phyloP scores from a whole-genome alignment of 2,329 filamentous ascomycete genomes.

The Mycosphaerella arachidis region DNA sequence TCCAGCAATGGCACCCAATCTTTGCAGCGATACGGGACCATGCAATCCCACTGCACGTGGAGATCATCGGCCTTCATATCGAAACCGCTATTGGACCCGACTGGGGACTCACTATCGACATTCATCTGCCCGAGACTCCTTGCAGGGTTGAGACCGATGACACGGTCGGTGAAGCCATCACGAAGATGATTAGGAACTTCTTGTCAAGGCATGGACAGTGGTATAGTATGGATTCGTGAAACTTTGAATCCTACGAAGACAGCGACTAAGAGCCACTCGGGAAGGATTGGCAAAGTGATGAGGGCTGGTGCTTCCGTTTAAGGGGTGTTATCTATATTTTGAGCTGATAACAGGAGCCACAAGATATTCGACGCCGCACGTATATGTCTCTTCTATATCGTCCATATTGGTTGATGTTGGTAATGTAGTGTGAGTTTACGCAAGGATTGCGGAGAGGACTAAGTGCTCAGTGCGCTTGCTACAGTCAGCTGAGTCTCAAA shows the following conservation, averaged over 20 bases:
- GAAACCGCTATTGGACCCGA: background rate
- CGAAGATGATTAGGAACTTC: background rate
- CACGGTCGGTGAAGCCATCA: background rate
- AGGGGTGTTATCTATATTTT: too few species aligned
- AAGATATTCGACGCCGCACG: too few species aligned
- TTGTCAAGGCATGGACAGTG: slow-evolving; percentile 1
- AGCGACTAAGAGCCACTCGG: background rate
- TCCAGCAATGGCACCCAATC: background rate
- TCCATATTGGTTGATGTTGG: background rate
- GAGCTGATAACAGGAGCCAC: too few species aligned
- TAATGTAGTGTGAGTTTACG: too few species aligned
- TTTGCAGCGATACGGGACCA: slow-evolving; percentile 2
- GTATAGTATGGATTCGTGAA: background rate
- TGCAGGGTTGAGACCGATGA: background rate
- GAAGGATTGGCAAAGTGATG: background rate
- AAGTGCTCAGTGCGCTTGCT: too few species aligned
- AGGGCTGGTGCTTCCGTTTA: too few species aligned
- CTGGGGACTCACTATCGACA: background rate
- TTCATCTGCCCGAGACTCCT: background rate
- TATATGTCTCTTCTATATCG: too few species aligned
- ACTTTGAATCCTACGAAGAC: background rate
- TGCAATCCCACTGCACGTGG: background rate
- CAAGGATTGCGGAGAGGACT: too few species aligned
- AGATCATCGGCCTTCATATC: background rate
- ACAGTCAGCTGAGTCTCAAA: too few species aligned